A percentile compares a stretch with the other conserved stretches of the same genome.
Conservation (phyloP, 1,284 basidiomycete species). For the Puccinia novopanici region DNA sequence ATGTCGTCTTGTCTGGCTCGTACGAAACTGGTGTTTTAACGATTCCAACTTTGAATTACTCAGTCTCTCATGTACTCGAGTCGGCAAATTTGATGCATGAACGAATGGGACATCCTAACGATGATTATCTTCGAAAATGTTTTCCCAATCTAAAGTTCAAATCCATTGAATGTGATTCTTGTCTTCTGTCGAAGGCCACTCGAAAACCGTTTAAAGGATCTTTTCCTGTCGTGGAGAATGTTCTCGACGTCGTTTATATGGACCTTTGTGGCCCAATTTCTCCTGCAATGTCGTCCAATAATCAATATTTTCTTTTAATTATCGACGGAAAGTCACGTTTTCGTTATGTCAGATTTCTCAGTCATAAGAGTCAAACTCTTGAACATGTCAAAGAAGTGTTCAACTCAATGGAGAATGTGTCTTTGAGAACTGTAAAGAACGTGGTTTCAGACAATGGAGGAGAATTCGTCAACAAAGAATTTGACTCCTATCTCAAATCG, state of each 20-base stretch:
- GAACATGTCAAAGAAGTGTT: neutral
- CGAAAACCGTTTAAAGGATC: neutral
- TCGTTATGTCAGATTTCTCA: no score
- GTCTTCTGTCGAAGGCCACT: slow-evolving; percentile 3
- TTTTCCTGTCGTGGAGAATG: no score
- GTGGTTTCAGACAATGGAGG: neutral
- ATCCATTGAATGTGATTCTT: slow-evolving; percentile 4
- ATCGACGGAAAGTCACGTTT: no score
- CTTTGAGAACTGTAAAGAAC: neutral
- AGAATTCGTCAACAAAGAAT: neutral
- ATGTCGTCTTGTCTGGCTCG: neutral
- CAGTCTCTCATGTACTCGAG: neutral
- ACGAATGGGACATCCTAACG: neutral
- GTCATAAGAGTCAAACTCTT: no score
- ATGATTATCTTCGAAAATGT: no score
- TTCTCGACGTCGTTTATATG: no score
- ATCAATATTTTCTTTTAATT: no score
- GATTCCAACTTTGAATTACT: neutral
- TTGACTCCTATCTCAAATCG: neutral
- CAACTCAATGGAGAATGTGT: neutral
- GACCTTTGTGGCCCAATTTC: no score
- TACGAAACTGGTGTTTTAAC: no score
- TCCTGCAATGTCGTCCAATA: no score
- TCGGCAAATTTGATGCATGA: no score
- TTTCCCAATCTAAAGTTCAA: neutral